Percentiles rank a stretch among this genome's conserved stretches.
phyloP scores from a whole-genome alignment of 768 basidiomycete species.

The Pulveroboletus sp. region DNA sequence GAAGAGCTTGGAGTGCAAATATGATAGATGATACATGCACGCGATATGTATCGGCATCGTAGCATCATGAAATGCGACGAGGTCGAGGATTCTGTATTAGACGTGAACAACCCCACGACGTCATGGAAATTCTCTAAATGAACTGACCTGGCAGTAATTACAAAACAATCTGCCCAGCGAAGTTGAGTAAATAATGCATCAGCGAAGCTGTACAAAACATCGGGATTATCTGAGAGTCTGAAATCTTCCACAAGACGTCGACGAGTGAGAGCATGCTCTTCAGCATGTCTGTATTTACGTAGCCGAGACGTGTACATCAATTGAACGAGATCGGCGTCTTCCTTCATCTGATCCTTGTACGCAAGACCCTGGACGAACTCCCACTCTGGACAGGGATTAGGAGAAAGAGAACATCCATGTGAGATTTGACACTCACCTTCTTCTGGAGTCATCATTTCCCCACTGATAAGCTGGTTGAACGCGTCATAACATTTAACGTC shows the following conservation, averaged over 20 bases:
- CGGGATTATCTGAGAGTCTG: conserved; percentile 85
- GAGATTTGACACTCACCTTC: conserved; percentile 66
- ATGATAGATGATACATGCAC: conserved; percentile 94
- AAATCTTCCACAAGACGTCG: conserved; percentile 80
- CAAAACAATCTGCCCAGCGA: conserved; percentile 93
- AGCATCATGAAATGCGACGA: conserved; percentile 82
- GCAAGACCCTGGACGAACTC: conserved; percentile 86
- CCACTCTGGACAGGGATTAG: conserved; percentile 69
- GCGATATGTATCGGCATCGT: conserved; percentile 95
- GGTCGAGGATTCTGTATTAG: conserved; percentile 67
- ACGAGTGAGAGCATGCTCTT: conserved; percentile 79
- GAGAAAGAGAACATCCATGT: background rate
- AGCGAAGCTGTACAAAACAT: conserved; percentile 87
- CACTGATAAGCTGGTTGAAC: conserved; percentile 84
- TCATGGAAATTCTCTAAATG: background rate
- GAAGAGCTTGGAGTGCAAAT: conserved; percentile 91
- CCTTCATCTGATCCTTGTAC: conserved; percentile 78
- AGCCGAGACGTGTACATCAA: conserved; percentile 91
- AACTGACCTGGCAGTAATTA: conserved; percentile 74
- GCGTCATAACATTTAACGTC: conserved; percentile 98
- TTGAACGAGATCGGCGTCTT: conserved; percentile 89
- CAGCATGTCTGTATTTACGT: conserved; percentile 83
- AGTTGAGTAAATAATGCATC: conserved; percentile 87
- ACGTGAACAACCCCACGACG: background rate
- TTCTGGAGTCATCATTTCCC: conserved; percentile 94